These are phyloP conservation scores for Bryopsis sp. DNA, from an alignment of 139 green algal species.

Conservation along the genomic window DNA sequence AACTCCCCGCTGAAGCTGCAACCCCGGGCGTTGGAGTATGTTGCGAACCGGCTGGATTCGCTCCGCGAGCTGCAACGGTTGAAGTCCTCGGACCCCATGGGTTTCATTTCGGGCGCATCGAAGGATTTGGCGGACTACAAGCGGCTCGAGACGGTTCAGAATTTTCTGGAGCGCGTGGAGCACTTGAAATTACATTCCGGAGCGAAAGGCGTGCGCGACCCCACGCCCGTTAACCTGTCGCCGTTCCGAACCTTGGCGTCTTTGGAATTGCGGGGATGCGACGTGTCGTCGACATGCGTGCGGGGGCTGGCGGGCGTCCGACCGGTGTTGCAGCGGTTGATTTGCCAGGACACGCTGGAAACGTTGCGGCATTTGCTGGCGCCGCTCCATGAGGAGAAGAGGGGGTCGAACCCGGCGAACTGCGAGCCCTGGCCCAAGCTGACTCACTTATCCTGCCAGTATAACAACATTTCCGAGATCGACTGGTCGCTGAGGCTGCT, in stretches of 20 bases:
- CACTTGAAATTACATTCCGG: slow-evolving; percentile 10
- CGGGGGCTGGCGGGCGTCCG: background rate
- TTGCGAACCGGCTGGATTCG: background rate
- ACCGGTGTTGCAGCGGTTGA: background rate
- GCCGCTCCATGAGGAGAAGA: background rate
- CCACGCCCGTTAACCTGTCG: slow-evolving; percentile 7
- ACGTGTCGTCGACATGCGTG: background rate
- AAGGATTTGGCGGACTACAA: slow-evolving; percentile 5
- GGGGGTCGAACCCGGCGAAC: background rate
- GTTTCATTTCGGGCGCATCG: slow-evolving; percentile 4
- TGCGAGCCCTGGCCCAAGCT: background rate
- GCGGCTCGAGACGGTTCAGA: slow-evolving; percentile 4
- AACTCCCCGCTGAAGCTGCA: slow-evolving; percentile 2
- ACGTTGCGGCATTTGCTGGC: slow-evolving; percentile 10
- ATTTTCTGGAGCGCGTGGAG: background rate
- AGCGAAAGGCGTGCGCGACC: slow-evolving; percentile 8
- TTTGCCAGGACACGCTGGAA: slow-evolving; percentile 14
- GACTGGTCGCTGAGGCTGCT: background rate
- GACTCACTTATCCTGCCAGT: slow-evolving; percentile 4
- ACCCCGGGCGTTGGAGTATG: slow-evolving; percentile 5
- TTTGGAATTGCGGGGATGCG: slow-evolving; percentile 7
- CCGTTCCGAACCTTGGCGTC: slow-evolving; percentile 3
- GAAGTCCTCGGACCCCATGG: slow-evolving; percentile 10
- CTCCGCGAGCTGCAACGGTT: background rate
- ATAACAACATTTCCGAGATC: slow-evolving; percentile 13